Evolutionary conservation across 805 yeast genomes (phyloP), one percentile per base, ranked within the genome.

Genomic region (Candida tammaniensis): DNA sequence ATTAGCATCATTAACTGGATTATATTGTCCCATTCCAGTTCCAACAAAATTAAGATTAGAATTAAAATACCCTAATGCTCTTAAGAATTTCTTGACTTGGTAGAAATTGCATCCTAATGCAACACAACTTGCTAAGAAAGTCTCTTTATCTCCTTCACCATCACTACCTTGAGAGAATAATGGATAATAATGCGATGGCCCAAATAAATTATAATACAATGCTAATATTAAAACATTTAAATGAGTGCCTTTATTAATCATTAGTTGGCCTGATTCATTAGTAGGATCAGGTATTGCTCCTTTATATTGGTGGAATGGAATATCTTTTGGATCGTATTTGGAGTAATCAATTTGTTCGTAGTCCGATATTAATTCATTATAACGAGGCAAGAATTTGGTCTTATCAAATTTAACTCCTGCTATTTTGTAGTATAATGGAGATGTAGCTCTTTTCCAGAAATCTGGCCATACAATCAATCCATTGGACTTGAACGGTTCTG

Each of bases 141-240:
- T 82, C 45, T 83, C 91, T 49, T 83, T 84, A 52, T 84, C 91
- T 32, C 91, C 93, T 59, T 81, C 86, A n/a, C 93, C 93, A 30
- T 57, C 67, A 2, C 66, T 60, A 2, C 72, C 72, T 42, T 65
- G 71, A 2, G 69, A 62, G 33, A 66, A 66, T 24, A 66, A 51
- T 4, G 70, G 70, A 41, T 66, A 66, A 39, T 53, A 66, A 46
- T 59, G 64, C 7, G 54, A 49, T 2, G 72, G 72, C 0, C 72
- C 72, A 42, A 59, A 65, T 31, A 64, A 40, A 39, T 66, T 66
- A 45, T 66, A 66, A 50, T 63, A 66, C 24, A 66, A 51, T 14
- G 72, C 70, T 28, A 66, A 40, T 17, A 64, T 42, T 17, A 66
- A 44, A 4, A 65, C 61, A 35, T 55, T 57, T 30, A 57, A 54